Evolutionary conservation across 108 stramenopile species (phyloP), one percentile per base, ranked within the genome.

Genomic region (Halocafeteria seosinensis): DNA sequence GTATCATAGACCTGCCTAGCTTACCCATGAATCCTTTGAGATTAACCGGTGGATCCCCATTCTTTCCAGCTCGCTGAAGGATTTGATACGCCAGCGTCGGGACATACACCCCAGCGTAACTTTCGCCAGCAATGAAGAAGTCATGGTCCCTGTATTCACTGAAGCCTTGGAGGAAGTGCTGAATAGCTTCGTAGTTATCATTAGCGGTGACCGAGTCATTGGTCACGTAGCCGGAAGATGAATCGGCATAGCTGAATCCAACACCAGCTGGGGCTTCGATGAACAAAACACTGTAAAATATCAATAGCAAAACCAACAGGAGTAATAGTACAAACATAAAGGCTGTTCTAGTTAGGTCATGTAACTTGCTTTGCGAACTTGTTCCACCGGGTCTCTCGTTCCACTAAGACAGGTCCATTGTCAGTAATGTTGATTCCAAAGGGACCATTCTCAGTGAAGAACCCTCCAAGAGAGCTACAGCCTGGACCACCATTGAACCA

Each of bases 51-150:
- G n/a, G n/a, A n/a, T n/a, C n/a, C n/a, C n/a, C n/a, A 25, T 36
- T 32, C 0, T 55, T 60, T 24, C 29, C 38, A 17, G 53, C 29
- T 17, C 50, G 55, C 17, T 71, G 67, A 29, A 77, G 23, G 33
- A 73, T 77, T 24, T 63, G 84, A 55, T 83, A 6, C 34, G 88
- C 70, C 58, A 89, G 73, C 29, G 84, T 87, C 0, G 88, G 88
- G 37, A 85, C 83, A 64, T 89, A 89, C 0, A 89, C 80, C 25
- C 83, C 83, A 2, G 85, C 85, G 71, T 89, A 89, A 25, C 70
- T 72, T 67, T 89, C 88, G 21, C 88, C 84, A 0, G 84, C 73
- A 42, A 89, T 85, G 74, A 74, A 87, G 66, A 89, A 83, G 50
- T 75, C 76, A 27, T 80, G 78, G 1, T 50, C 3, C 29, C 53